phyloP scores from a whole-genome alignment of 139 green algal species.

The Chlorella vulgaris region DNA sequence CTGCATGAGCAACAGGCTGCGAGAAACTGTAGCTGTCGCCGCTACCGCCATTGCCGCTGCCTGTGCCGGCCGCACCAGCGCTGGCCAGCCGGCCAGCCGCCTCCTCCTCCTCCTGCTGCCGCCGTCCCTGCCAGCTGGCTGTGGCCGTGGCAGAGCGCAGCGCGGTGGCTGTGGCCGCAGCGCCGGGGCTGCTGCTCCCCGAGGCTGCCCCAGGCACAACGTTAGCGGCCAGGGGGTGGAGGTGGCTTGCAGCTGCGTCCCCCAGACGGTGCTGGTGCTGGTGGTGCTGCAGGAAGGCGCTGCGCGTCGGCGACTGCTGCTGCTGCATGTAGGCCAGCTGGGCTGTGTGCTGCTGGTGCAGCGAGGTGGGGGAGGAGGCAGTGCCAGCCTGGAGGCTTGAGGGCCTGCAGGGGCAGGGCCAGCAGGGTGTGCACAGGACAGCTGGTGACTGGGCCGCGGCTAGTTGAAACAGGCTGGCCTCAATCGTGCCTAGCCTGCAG shows the following conservation, averaged over 20 bases:
- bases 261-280: not conserved
- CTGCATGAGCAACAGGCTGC: not conserved
- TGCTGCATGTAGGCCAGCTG: not conserved
- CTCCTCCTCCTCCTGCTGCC: not conserved
- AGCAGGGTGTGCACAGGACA: not conserved
- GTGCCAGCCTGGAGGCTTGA: not conserved
- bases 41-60: not conserved
- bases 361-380: not conserved
- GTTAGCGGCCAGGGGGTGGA: not conserved
- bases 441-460: not conserved
- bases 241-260: not conserved
- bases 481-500: too few species aligned
- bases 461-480: too few species aligned
- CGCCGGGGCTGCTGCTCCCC: not conserved
- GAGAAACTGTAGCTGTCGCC: not conserved
- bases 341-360: slow-evolving; percentile 10
- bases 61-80: not conserved
- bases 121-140: not conserved
- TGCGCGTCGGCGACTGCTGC: not conserved
- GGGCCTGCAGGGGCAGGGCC: not conserved
- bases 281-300: slow-evolving; percentile 18
- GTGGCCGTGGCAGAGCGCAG: not conserved
- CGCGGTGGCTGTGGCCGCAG: not conserved
- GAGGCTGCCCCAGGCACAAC: not conserved
- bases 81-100: not conserved